Percentiles rank a stretch among this genome's conserved stretches.
These are phyloP conservation scores for Monilinia polystroma DNA, from an alignment of 2,329 filamentous ascomycete genomes.

Conservation along the genomic window DNA sequence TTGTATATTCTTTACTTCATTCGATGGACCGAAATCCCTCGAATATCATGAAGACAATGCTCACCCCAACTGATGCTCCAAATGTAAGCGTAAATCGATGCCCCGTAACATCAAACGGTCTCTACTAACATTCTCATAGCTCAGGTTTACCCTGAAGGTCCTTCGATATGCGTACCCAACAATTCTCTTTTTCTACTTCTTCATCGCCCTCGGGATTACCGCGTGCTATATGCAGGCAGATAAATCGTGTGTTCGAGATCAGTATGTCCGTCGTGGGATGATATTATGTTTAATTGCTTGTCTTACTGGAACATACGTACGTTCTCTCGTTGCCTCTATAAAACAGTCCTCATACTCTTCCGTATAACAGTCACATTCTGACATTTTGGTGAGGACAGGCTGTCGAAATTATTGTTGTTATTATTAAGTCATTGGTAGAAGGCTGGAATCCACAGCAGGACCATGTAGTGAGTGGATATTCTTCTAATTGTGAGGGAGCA, in stretches of 20 bases:
- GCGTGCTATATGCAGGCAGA: conserved; percentile 54
- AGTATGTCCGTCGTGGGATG: conserved; percentile 46
- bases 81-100: conserved; percentile 5
- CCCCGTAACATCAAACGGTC: not conserved
- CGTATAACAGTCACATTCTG: conserved; percentile 8
- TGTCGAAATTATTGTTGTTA: conserved; percentile 36
- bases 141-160: conserved; percentile 30
- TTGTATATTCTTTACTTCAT: not conserved
- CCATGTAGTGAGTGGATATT: conserved; percentile 33
- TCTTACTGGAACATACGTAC: conserved; percentile 45
- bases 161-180: conserved; percentile 61
- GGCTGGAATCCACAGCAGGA: conserved; percentile 36
- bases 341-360: not conserved
- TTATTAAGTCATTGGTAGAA: conserved; percentile 32
- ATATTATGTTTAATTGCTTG: conserved; percentile 44
- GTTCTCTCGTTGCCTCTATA: conserved; percentile 44
- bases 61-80: not conserved
- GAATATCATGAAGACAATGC: not conserved
- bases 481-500: not conserved
- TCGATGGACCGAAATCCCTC: conserved; percentile 2
- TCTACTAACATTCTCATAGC: conserved; percentile 22
- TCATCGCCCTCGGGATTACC: conserved; percentile 50
- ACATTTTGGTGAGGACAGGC: conserved; percentile 41
- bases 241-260: conserved; percentile 40
- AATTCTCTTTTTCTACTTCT: conserved; percentile 57